Evolutionary conservation across 192 early-diverging fungal species (phyloP), one percentile per base, ranked within the genome.

Genomic region (Coemansia sp.): DNA sequence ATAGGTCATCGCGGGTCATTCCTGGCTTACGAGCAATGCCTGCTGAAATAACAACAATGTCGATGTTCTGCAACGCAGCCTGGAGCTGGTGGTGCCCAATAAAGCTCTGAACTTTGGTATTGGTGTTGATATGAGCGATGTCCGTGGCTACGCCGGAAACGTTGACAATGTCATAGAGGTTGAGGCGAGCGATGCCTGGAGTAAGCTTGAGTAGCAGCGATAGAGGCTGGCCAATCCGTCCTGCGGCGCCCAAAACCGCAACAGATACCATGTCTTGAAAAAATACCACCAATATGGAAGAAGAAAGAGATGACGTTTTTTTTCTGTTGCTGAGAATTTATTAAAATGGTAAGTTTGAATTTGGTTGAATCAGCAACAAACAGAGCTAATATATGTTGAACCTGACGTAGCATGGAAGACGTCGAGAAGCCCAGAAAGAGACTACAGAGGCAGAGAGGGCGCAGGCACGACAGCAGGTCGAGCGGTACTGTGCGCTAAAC

Each of bases 1-100:
- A 98, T 53, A 98, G 81, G 62, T 96, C 95, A 69, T 98, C 93
- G 69, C 95, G 89, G 65, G 93, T 92, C 95, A 98, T 98, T 49
- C 93, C 95, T 54, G 93, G 93, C 87, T 98, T 98, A 71, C 95
- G 88, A 55, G 95, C 93, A n/a, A 98, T 87, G 75, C 95, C 93
- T 48, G 93, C 95, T 20, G 96, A 94, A 68, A 98, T 96, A 50
- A 98, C 88, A 55, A 98, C 88, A 38, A 91, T 66, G 43, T 85
- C 78, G 21, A 87, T 75, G 40, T 74, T 86, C 50, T 71, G 68
- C 34, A 95, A 70, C 7, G 93, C 88, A 18, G 66, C 76, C 50
- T 83, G 80, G 69, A 94, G 85, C 16, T 90, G 91, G 38, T 82
- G 82, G 4, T 32, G 12, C 16, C 50, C 50, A 51, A 36, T 21